A percentile compares a stretch with the other conserved stretches of the same genome.
Evolutionary conservation across 1,284 basidiomycete species (phyloP).

Genomic region (Puccinia coronata): DNA sequence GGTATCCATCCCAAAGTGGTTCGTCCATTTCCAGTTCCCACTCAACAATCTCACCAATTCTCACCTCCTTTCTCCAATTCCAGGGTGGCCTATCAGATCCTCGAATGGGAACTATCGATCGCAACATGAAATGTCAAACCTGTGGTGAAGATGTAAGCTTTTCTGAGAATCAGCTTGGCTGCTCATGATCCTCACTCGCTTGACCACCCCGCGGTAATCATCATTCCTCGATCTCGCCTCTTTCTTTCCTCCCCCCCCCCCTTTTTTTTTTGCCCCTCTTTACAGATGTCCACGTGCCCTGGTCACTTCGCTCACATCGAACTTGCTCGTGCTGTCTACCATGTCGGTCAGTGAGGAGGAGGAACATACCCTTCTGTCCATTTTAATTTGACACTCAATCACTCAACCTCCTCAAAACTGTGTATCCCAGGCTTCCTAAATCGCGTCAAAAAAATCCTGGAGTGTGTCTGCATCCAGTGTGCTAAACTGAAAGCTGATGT

Average conservation of each 20-base stretch:
- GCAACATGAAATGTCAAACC: slow-evolving; percentile 99
- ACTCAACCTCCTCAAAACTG: slow-evolving; percentile 10
- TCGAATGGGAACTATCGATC: slow-evolving; percentile 94
- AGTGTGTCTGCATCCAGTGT: slow-evolving; percentile 97
- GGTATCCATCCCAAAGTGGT: slow-evolving; percentile 60
- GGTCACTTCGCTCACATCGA: slow-evolving; percentile 99
- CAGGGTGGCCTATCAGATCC: slow-evolving; percentile 93
- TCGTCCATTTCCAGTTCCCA: not conserved
- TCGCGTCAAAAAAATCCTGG: slow-evolving; percentile 99
- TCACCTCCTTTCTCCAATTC: slow-evolving; percentile 68
- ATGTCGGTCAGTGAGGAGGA: slow-evolving; percentile 70
- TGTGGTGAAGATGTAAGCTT: slow-evolving; percentile 86
- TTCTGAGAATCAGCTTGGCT: slow-evolving; percentile 68
- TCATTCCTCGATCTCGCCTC: not conserved
- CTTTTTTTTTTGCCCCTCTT: not conserved
- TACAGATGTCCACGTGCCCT: slow-evolving; percentile 63
- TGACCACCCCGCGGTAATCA: not conserved
- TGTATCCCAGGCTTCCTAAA: slow-evolving; percentile 77
- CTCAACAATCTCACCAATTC: not conserved
- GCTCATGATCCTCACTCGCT: not conserved
- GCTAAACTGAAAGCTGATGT: slow-evolving; percentile 95
- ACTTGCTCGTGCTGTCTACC: slow-evolving; percentile 91
- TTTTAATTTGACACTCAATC: not conserved
- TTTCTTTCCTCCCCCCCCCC: not conserved
- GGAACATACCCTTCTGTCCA: not conserved